phyloP scores from a whole-genome alignment of 495 filamentous ascomycete genomes.

The Hypomontagnella submonticulosa region DNA sequence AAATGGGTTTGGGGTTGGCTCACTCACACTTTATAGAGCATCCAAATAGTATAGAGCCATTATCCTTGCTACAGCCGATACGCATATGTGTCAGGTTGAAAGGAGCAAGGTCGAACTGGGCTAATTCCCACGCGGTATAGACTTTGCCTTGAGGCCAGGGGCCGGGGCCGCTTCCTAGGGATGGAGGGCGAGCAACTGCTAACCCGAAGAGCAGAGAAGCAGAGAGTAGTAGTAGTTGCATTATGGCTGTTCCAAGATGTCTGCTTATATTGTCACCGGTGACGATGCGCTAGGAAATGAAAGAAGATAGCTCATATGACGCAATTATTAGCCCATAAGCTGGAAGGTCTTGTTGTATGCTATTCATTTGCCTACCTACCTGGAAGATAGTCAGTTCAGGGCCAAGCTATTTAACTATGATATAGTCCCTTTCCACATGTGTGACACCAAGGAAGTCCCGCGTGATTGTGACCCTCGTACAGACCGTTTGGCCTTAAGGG shows the following conservation, averaged over 20 bases:
- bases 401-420: neutral
- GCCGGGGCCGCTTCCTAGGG: neutral
- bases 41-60: slow-evolving; percentile 18
- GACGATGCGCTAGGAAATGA: neutral
- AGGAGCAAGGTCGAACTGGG: slow-evolving; percentile 43
- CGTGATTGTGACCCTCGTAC: slow-evolving; percentile 16
- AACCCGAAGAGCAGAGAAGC: slow-evolving; percentile 7
- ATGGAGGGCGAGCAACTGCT: slow-evolving; percentile 2
- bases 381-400: neutral
- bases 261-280: neutral
- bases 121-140: slow-evolving; percentile 8
- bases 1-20: neutral
- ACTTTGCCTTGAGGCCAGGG: neutral
- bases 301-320: too few relatives aligned
- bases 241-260: neutral
- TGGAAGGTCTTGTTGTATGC: too few relatives aligned
- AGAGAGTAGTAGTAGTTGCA: slow-evolving; percentile 1
- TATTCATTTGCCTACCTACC: too few relatives aligned
- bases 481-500: neutral
- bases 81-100: slow-evolving; percentile 41
- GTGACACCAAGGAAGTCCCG: neutral
- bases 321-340: too few relatives aligned
- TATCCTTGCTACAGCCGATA: slow-evolving; percentile 37
- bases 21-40: slow-evolving; percentile 45
- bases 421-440: neutral